Evolutionary conservation across 2,329 filamentous ascomycete species (phyloP), one percentile per base, ranked within the genome.

Genomic region (Cladosporium austrohemisphaericum): DNA sequence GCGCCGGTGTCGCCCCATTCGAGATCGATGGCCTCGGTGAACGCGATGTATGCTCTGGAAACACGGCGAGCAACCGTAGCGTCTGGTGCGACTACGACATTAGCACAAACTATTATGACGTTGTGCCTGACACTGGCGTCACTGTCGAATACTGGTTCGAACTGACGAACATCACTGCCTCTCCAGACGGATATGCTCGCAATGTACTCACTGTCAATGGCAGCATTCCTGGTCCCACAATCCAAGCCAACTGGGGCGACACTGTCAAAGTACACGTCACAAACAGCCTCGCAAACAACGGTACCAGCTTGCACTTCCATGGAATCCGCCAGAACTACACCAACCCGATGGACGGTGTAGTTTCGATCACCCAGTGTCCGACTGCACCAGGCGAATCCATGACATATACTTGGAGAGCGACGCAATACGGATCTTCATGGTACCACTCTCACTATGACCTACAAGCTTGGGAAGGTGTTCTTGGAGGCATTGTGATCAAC

Each of bases 281-380:
- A 18, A 65, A 74, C 46, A 67, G 62, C 19, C 63, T 74, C 8
- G 50, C 55, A 8, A 60, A 68, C 28, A 76, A 78, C 43, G 76
- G 75, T 25, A 78, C 75, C 6, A 63, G 71, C 5, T 68, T 78
- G 23, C 76, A 78, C 55, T 78, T 72, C 71, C 76, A 79, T 52
- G 76, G 76, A 25, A 60, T 78, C 9, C 61, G 75, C 22, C 72
- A 73, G 52, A 76, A 65, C 52, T 76, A 75, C 56, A 80, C 74
- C 1, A 81, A 81, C 58, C 14, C 37, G 4, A 23, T 25, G 14
- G 76, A 78, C 46, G 76, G 76, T 29, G 73, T 72, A 38, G 68
- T 68, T 43, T 71, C 71, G 13, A 61, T 79, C 19, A 78, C 76
- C 9, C 83, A 88, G 63, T 89, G 85, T 55, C 84, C 85, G 1